Evolutionary conservation across 805 yeast genomes (phyloP), one percentile per base, ranked within the genome.

Genomic region (Spathaspora passalidarum): DNA sequence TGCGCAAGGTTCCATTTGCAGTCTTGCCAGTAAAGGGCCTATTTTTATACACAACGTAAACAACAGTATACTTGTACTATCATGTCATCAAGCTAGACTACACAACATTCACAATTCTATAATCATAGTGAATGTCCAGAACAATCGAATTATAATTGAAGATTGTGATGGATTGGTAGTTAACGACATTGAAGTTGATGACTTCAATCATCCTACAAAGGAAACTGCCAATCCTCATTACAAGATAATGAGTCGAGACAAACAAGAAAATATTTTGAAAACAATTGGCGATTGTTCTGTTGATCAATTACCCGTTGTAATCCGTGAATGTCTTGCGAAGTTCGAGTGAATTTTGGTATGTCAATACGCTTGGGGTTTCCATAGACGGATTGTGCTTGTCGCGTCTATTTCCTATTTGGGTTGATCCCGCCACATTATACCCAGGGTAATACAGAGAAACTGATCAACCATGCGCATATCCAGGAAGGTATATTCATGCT

Each of bases 41-140:
- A 53, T 69, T 1, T 60, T 60, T 41, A 42, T 63, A 9, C 64
- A 60, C 21, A 56, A 58, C 35, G 21, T 63, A 17, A 13, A 13
- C 7, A 42, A 62, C 37, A 43, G 53, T 19, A 42, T 55, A 2
- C 32, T 66, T 6, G 34, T 52, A 10, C 19, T 63, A 9, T 43
- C 47, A 20, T 61, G 68, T 41, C 71, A 67, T 48, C 73, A 67
- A 49, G 49, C 57, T 25, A 42, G 73, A 22, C 46, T 66, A 26
- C 70, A 63, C 44, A 50, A 56, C 21, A 42, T 59, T 3, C 36
- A 23, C 5, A 44, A 57, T 40, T 50, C 56, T 23, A 37, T 38
- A 7, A 43, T 54, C 5, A 45, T 63, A 5, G 44, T 57, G 11
- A 59, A 53, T 1, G 60, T 61, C 6, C 46, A 47, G 10, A 61